Conservation (phyloP, 805 yeast genomes). For the Wickerhamiella hasegawae region DNA sequence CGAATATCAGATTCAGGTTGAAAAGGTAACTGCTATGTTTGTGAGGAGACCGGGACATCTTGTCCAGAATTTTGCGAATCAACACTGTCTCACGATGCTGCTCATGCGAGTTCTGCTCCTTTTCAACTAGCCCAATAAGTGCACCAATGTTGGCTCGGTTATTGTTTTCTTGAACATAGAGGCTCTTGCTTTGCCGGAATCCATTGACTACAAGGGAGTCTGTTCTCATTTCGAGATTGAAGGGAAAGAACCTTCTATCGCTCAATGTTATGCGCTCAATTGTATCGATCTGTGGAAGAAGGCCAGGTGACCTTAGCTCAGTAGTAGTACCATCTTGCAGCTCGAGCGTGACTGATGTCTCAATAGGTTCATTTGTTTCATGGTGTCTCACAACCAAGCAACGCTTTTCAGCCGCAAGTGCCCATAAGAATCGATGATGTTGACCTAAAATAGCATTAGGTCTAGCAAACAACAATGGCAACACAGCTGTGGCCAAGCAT, state of each 20-base stretch:
- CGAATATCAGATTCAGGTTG: conserved; percentile 3
- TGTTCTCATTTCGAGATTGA: conserved; percentile 30
- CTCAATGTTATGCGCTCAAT: conserved; percentile 33
- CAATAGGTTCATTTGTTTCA: conserved; percentile 38
- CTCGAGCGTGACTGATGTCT: conserved; percentile 26
- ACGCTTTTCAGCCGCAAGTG: conserved; percentile 61
- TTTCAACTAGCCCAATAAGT: too few species aligned
- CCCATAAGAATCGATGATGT: conserved; percentile 84
- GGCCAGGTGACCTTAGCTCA: conserved; percentile 40
- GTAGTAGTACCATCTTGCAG: conserved; percentile 25
- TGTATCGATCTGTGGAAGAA: conserved; percentile 42
- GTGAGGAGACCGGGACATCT: too few species aligned
- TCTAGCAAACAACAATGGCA: conserved; percentile 48
- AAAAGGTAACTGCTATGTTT: too few species aligned
- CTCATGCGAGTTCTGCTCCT: too few species aligned
- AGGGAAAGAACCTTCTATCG: conserved; percentile 37
- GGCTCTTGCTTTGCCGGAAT: conserved; percentile 29
- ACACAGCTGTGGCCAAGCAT: conserved; percentile 52
- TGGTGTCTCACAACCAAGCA: conserved; percentile 69
- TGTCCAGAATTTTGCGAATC: too few species aligned
- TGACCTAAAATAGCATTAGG: conserved; percentile 41
- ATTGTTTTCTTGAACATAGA: conserved; percentile 39
- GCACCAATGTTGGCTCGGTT: too few species aligned
- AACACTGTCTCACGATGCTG: too few species aligned
- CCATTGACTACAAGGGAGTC: conserved; percentile 20